Evolutionary conservation across 2,329 filamentous ascomycete species (phyloP).

Genomic region (Colletotrichum aenigma): DNA sequence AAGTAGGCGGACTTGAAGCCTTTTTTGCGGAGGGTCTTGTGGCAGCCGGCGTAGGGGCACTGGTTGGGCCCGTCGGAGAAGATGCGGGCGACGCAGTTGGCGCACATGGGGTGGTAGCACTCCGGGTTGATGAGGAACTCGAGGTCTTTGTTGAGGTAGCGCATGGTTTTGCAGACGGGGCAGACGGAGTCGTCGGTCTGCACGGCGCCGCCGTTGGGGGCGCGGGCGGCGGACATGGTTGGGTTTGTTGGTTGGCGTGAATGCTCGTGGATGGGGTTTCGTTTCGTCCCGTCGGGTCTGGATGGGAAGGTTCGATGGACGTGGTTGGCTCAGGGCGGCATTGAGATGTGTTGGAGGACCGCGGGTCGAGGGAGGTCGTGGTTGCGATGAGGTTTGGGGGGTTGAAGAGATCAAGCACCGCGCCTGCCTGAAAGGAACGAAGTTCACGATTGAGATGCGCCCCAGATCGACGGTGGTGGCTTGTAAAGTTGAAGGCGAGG

Average conservation of each 20-base stretch:
- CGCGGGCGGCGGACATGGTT: constrained; percentile 1
- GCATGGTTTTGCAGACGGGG: constrained; percentile 95
- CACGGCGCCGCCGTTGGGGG: constrained; percentile 8
- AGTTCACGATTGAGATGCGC: background rate
- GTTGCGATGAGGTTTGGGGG: background rate
- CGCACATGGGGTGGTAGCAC: constrained; percentile 99
- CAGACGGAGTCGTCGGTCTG: constrained; percentile 71
- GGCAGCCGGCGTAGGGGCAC: constrained; percentile 89
- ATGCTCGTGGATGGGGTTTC: background rate
- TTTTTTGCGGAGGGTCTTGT: constrained; percentile 82
- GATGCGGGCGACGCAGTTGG: constrained; percentile 91
- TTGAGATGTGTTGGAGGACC: background rate
- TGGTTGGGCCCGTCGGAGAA: constrained; percentile 91
- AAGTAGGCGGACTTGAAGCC: constrained; percentile 91
- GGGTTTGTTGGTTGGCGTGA: background rate
- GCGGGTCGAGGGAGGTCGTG: background rate
- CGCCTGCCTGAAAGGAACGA: background rate
- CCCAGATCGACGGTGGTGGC: background rate
- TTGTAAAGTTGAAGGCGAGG: background rate
- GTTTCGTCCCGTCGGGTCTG: background rate
- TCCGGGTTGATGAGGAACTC: constrained; percentile 95
- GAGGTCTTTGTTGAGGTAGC: constrained; percentile 94
- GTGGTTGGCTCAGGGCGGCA: background rate
- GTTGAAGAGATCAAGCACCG: background rate
- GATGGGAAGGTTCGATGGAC: background rate